phyloP scores from a whole-genome alignment of 1,284 basidiomycete genomes.

The Melampsora americana region DNA sequence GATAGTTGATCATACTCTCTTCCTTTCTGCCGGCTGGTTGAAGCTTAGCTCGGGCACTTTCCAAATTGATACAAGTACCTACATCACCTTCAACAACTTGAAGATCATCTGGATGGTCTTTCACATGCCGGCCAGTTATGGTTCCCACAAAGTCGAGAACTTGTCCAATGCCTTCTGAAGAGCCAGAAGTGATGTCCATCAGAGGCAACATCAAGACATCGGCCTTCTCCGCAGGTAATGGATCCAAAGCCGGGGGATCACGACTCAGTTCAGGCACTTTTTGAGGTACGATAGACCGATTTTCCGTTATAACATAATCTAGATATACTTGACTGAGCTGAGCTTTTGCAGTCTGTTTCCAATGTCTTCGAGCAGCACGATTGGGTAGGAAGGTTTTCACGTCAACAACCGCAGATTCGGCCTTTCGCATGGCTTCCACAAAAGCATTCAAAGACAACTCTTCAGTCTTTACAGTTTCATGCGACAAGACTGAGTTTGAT shows the following conservation, averaged over 20 bases:
- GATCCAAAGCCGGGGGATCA: no score
- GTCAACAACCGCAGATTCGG: neutral
- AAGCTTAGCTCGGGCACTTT: neutral
- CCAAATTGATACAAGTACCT: neutral
- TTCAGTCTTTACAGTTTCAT: neutral
- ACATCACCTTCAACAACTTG: slow-evolving; percentile 17
- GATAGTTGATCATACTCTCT: slow-evolving; percentile 2
- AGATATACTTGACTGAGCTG: slow-evolving; percentile 4
- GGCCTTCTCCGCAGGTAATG: neutral
- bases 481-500: neutral
- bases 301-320: neutral
- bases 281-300: neutral
- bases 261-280: no score
- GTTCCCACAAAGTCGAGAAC: neutral
- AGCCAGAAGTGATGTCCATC: slow-evolving; percentile 17
- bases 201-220: slow-evolving; percentile 12
- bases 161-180: slow-evolving; percentile 3
- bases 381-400: neutral
- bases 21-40: neutral
- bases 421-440: neutral
- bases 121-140: neutral
- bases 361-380: neutral
- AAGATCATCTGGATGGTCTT: neutral
- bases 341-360: neutral
- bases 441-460: neutral